These are phyloP conservation scores for Leccinum olivaceopallidum DNA, from an alignment of 768 basidiomycete genomes.

Conservation along the genomic window DNA sequence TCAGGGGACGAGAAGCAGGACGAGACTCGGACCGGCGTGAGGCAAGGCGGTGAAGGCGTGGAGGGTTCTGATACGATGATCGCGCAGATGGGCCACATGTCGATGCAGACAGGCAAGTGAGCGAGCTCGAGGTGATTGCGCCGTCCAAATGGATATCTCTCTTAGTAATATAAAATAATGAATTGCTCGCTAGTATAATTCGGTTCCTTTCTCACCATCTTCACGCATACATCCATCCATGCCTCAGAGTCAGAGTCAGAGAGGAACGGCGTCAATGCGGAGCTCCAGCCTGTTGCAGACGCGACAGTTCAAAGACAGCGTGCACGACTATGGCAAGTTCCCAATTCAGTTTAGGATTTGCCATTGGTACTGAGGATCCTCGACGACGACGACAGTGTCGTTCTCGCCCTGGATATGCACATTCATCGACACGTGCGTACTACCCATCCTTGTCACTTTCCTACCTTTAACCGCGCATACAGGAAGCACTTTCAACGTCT, in stretches of 20 bases:
- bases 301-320: constrained; percentile 39
- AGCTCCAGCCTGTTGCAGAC: constrained; percentile 9
- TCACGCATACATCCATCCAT: too few relatives aligned
- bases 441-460: neutral
- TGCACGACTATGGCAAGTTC: constrained; percentile 43
- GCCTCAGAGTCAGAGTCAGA: constrained; percentile 6
- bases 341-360: neutral
- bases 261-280: neutral
- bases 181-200: too few relatives aligned
- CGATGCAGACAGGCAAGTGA: constrained; percentile 20
- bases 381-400: constrained; percentile 10
- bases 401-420: constrained; percentile 41
- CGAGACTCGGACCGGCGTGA: constrained; percentile 8
- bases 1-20: constrained; percentile 26
- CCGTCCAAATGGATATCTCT: too few relatives aligned
- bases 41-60: neutral
- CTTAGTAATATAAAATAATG: too few relatives aligned
- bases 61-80: constrained; percentile 20
- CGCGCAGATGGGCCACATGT: constrained; percentile 19
- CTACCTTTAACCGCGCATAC: neutral
- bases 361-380: too few relatives aligned
- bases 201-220: too few relatives aligned
- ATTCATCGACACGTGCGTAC: constrained; percentile 67
- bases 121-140: neutral
- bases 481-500: constrained; percentile 76